phyloP scores from a whole-genome alignment of 2,329 filamentous ascomycete genomes.

The Pleoardoris graminearum region DNA sequence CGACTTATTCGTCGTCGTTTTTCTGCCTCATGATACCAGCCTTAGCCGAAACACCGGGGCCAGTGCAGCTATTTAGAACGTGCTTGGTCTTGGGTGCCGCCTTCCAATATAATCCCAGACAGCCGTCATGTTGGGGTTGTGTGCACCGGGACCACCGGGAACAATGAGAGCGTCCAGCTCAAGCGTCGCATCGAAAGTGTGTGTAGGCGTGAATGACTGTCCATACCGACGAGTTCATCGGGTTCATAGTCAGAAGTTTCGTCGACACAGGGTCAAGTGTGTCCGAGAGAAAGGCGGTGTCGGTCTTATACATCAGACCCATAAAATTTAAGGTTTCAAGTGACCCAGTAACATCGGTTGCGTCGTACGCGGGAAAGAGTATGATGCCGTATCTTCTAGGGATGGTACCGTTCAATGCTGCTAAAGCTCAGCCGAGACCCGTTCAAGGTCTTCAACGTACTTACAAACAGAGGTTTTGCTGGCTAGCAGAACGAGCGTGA shows the following conservation, averaged over 20 bases:
- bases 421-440: not conserved
- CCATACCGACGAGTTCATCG: constrained; percentile 32
- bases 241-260: constrained; percentile 26
- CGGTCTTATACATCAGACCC: constrained; percentile 25
- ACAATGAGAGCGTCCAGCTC: constrained; percentile 65
- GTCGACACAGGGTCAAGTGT: constrained; percentile 39
- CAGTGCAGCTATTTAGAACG: constrained; percentile 68
- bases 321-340: constrained; percentile 48
- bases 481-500: not conserved
- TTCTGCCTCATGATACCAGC: constrained; percentile 61
- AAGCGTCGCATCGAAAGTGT: constrained; percentile 58
- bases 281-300: constrained; percentile 24
- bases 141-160: constrained; percentile 62
- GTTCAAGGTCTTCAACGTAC: not conserved
- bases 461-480: not conserved
- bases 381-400: constrained; percentile 30
- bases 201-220: constrained; percentile 50
- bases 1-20: constrained; percentile 50
- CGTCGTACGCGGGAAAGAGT: constrained; percentile 35
- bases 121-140: constrained; percentile 40
- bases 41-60: constrained; percentile 59
- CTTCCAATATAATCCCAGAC: constrained; percentile 50
- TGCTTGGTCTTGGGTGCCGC: constrained; percentile 56
- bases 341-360: constrained; percentile 43
- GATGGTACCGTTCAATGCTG: constrained; percentile 13